These are phyloP conservation scores for Lactarius sp. DNA, from an alignment of 768 basidiomycete species.

Conservation along the genomic window DNA sequence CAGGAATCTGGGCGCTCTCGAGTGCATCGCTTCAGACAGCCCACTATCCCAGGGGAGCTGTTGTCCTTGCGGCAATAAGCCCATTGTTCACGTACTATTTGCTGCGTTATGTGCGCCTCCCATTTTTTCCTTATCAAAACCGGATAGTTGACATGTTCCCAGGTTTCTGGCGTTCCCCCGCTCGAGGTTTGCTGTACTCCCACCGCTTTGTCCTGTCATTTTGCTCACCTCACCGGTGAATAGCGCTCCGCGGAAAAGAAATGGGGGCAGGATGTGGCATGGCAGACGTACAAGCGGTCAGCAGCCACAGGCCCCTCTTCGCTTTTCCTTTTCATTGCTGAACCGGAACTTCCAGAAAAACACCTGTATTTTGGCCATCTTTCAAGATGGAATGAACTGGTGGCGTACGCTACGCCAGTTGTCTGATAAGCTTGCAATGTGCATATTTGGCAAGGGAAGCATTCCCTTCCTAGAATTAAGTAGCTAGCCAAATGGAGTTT, in stretches of 20 bases:
- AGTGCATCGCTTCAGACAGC: slow-evolving; percentile 43
- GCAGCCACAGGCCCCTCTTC: slow-evolving; percentile 17
- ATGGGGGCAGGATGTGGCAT: slow-evolving; percentile 49
- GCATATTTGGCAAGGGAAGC: neutral
- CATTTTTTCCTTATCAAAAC: neutral
- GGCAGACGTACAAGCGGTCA: slow-evolving; percentile 56
- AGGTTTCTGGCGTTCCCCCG: slow-evolving; percentile 67
- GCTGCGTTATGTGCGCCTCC: slow-evolving; percentile 43
- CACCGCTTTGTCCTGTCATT: neutral
- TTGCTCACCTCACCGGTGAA: neutral
- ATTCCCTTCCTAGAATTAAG: no score
- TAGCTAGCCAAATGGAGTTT: neutral
- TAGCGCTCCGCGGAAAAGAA: slow-evolving; percentile 48
- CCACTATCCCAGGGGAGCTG: slow-evolving; percentile 42
- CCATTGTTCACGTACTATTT: slow-evolving; percentile 62
- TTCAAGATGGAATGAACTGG: neutral
- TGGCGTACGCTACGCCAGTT: neutral
- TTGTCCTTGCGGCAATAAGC: slow-evolving; percentile 47
- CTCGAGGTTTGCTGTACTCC: slow-evolving; percentile 43
- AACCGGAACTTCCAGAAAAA: slow-evolving; percentile 26
- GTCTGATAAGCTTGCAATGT: no score
- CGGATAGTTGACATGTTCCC: slow-evolving; percentile 8
- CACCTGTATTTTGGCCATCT: slow-evolving; percentile 37
- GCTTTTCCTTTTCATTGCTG: neutral
- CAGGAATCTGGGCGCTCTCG: slow-evolving; percentile 58